Evolutionary conservation across 768 basidiomycete species (phyloP), one percentile per base, ranked within the genome.

Genomic region (Boletus subparvulus): DNA sequence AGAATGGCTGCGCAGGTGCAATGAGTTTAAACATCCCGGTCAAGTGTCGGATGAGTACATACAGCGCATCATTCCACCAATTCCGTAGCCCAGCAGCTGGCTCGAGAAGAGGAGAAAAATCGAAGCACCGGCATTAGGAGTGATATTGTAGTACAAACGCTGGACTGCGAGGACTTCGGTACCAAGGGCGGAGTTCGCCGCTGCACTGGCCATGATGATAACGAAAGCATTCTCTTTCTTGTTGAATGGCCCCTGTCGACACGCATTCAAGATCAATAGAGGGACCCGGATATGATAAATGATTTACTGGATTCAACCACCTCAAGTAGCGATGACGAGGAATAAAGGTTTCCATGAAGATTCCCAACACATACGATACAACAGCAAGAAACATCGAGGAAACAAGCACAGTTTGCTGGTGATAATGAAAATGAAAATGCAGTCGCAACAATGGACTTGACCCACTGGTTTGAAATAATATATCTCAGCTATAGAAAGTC

Each of bases 141-240:
- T 77, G 45, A 82, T 75, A 41, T 81, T 75, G 54, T 84, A 84
- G 62, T 76, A 83, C 33, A 83, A 35, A 1, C 80, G 75, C 59
- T 83, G 83, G 10, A 82, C 81, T 5, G 81, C 80, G 30, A 83
- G 68, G 12, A 83, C 80, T 61, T 83, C 81, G 0, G 82, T 83
- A 3, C 74, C 82, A 28, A 83, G 75, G 1, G 82, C 83, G 0
- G 79, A 78, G 55, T 77, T 82, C 6, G 83, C 80, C 1, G 82
- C 81, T 1, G 83, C 80, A 55, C 78, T 77, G 28, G 82, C 65
- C 83, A 83, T 83, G 57, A 83, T 81, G 12, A 83, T 74, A 39
- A 82, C 76, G 55, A 83, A 80, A 0, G 80, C 80, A 67, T 82
- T 81, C 64, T 83, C 83, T 60, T 83, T 83, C 68, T 82, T 83